Conservation (phyloP, 768 basidiomycete species). For the Termitomyces sp. region DNA sequence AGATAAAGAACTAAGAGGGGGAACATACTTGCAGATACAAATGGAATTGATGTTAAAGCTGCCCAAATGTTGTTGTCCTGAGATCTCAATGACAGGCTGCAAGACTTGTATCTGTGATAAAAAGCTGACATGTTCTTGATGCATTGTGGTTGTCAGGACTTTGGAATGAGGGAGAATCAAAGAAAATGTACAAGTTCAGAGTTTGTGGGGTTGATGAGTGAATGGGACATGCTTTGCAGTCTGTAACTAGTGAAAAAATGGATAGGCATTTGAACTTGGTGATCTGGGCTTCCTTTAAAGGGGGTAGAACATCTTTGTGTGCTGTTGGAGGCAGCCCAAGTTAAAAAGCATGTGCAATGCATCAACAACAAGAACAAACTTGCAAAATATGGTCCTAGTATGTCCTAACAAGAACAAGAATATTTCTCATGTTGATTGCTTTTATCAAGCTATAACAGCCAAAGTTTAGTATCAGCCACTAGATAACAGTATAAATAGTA, state of each 20-base stretch:
- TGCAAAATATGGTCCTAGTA: slow-evolving; percentile 80
- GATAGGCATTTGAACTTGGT: slow-evolving; percentile 92
- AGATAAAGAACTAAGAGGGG: neutral
- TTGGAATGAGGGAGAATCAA: slow-evolving; percentile 80
- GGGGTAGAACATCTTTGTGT: slow-evolving; percentile 59
- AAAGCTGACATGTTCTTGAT: slow-evolving; percentile 1
- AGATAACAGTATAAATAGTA: no score
- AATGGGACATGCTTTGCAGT: slow-evolving; percentile 57
- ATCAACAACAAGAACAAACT: slow-evolving; percentile 14
- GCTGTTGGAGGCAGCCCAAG: slow-evolving; percentile 32
- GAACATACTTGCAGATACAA: slow-evolving; percentile 14
- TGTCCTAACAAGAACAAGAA: slow-evolving; percentile 84
- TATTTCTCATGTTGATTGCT: slow-evolving; percentile 60
- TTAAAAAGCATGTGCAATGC: neutral
- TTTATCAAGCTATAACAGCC: slow-evolving; percentile 50
- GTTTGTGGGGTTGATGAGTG: neutral
- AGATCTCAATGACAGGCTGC: slow-evolving; percentile 8
- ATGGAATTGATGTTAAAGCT: slow-evolving; percentile 14
- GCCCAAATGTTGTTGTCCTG: slow-evolving; percentile 9
- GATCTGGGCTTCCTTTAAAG: slow-evolving; percentile 66
- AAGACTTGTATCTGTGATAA: neutral
- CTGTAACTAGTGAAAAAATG: slow-evolving; percentile 76
- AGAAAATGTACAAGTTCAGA: neutral
- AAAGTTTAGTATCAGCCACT: neutral
- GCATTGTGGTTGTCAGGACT: slow-evolving; percentile 37